Evolutionary conservation across 441 rosid genomes (phyloP), one percentile per base, ranked within the genome.

Genomic region (Croton setiger): DNA sequence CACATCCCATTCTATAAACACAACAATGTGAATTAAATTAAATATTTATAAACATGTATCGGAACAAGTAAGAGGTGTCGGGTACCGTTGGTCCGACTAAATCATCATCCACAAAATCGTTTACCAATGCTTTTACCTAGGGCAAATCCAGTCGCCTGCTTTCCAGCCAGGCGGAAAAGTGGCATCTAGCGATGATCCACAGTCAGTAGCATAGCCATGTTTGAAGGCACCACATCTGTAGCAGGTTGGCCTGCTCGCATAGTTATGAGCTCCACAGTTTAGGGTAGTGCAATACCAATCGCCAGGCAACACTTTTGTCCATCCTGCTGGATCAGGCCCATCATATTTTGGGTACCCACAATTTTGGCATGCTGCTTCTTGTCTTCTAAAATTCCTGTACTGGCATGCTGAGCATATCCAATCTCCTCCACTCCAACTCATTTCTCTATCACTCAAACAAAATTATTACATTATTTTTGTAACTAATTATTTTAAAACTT

Each of bases 341-440:
- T 92, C 94, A 57, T 39, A 85, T 74, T 87, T 91, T 7, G 94
- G 97, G 61, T 88, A 93, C 47, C 86, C 84, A 17, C 98, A 93
- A 27, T 84, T 79, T 41, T 88, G 96, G 76, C 99, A 94, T 9
- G 73, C 75, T 12, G 72, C 75, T 12, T 94, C 97, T 68, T 97
- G 76, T 79, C 81, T 94, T 64, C 83, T 94, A 84, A 94, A 94
- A 74, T 94, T 94, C 79, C 84, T 82, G 74, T 94, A 87, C 39
- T 88, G 86, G 80, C 99, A 94, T 17, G 90, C 97, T 2, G 75
- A 86, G 31, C 99, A 94, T 76, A 90, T 63, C 99, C 99, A 94
- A 64, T 94, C 99, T 84, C 97, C 97, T 81, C 90, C 91, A 20
- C 83, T 56, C 91, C 90, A 87, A 82, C 83, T 91, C 97, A 94